Evolutionary conservation across 192 early-diverging fungal species (phyloP).

Genomic region (Coemansia javaensis): DNA sequence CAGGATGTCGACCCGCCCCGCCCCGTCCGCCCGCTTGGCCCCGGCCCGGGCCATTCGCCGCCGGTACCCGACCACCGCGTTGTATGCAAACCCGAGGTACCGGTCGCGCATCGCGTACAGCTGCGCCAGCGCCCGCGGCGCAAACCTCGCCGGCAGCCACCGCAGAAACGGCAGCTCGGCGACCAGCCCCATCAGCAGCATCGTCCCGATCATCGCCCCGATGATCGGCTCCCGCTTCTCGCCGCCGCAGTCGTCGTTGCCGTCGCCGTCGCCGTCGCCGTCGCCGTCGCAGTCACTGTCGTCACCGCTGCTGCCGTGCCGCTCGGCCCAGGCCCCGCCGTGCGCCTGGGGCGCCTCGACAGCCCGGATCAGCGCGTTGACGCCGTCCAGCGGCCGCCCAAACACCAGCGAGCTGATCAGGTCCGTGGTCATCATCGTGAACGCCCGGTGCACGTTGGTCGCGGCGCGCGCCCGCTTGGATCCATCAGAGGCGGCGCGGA

Average conservation of each 20-base stretch:
- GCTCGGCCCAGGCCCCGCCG: neutral
- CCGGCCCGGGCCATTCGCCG: neutral
- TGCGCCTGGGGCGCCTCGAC: neutral
- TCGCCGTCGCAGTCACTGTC: neutral
- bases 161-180: slow-evolving; percentile 12
- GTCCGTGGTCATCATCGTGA: slow-evolving; percentile 25
- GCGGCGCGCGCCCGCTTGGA: neutral
- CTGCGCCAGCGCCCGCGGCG: neutral
- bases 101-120: slow-evolving; percentile 10
- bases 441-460: slow-evolving; percentile 11
- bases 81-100: slow-evolving; percentile 1
- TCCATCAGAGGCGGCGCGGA: slow-evolving; percentile 1
- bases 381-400: slow-evolving; percentile 10
- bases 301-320: no score
- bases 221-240: slow-evolving; percentile 8
- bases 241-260: neutral
- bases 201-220: slow-evolving; percentile 11
- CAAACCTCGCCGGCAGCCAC: neutral
- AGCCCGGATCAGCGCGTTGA: slow-evolving; percentile 7
- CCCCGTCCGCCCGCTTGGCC: neutral
- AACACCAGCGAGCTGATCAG: slow-evolving; percentile 18
- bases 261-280: neutral
- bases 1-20: slow-evolving; percentile 11
- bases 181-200: slow-evolving; percentile 20
- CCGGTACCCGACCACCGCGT: slow-evolving; percentile 1